Conservation (phyloP, 2,329 filamentous ascomycete genomes). For the Exophiala bonariae region DNA sequence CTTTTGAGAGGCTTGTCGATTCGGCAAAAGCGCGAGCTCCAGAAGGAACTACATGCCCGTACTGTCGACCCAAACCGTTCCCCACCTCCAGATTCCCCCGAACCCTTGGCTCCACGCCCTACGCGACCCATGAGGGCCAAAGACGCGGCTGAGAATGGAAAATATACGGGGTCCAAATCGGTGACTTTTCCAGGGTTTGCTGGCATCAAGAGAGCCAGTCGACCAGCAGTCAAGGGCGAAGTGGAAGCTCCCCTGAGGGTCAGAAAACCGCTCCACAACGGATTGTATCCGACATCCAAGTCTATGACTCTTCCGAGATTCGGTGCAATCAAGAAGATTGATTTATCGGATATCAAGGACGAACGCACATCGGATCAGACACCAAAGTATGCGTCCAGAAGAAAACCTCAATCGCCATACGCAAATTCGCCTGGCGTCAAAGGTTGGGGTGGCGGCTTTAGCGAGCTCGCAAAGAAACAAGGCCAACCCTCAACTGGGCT, state of each 20-base stretch:
- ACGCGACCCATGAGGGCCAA: not conserved
- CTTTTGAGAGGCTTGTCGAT: constrained; percentile 10
- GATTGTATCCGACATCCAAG: not conserved
- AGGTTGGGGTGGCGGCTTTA: not conserved
- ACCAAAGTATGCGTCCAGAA: not conserved
- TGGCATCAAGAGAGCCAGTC: too few species aligned
- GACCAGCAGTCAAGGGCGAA: too few species aligned
- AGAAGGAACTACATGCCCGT: constrained; percentile 18
- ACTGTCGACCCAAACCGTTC: constrained; percentile 15
- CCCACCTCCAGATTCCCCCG: constrained; percentile 2
- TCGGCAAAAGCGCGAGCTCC: constrained; percentile 18
- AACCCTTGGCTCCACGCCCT: not conserved
- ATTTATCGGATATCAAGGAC: not conserved
- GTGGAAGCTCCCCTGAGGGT: too few species aligned
- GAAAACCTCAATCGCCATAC: too few species aligned
- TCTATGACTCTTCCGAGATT: not conserved
- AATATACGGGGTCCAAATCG: too few species aligned
- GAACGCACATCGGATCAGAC: not conserved
- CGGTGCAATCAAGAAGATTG: not conserved
- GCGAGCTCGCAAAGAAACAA: not conserved
- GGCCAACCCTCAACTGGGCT: not conserved
- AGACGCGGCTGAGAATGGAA: too few species aligned
- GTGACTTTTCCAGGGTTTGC: too few species aligned
- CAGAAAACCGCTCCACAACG: too few species aligned
- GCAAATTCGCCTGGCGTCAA: not conserved